Conservation (phyloP, 139 green algal species). For the Deuterostichococcus epilithicus region DNA sequence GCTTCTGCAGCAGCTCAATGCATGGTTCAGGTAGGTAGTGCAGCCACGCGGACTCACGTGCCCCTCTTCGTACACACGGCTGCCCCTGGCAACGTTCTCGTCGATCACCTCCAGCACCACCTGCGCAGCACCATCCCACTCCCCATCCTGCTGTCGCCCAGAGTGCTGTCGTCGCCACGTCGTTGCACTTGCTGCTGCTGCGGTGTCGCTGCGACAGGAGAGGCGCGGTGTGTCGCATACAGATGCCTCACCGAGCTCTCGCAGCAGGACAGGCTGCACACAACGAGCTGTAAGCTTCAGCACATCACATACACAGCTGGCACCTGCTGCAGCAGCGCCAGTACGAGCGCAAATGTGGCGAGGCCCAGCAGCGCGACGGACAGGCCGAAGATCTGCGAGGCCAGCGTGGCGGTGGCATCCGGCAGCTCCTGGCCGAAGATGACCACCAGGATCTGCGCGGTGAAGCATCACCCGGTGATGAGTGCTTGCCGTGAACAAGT, state of each 20-base stretch:
- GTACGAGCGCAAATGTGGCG: conserved; percentile 57
- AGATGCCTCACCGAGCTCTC: conserved; percentile 8
- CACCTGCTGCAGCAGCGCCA: conserved; percentile 60
- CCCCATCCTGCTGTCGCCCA: background rate
- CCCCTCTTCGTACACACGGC: background rate
- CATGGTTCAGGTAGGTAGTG: too few species aligned
- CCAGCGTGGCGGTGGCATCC: background rate
- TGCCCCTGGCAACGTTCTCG: background rate
- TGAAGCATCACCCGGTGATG: background rate
- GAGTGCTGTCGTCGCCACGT: too few species aligned
- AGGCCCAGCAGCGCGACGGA: conserved; percentile 37
- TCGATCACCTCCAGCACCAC: background rate
- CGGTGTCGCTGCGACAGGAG: too few species aligned
- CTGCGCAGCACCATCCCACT: background rate
- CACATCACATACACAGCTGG: too few species aligned
- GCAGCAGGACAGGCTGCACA: too few species aligned
- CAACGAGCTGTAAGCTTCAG: too few species aligned
- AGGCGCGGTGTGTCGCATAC: too few species aligned
- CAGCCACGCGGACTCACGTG: background rate
- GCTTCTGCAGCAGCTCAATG: too few species aligned
- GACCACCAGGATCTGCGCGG: conserved; percentile 4
- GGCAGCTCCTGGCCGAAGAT: conserved; percentile 7
- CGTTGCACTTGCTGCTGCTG: too few species aligned
- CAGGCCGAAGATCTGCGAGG: conserved; percentile 37
- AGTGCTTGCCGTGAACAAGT: too few species aligned